Percentiles rank a stretch among this genome's conserved stretches.
Conservation (phyloP, 371 early-diverging fungal genomes). For the Blakeslea trispora region DNA sequence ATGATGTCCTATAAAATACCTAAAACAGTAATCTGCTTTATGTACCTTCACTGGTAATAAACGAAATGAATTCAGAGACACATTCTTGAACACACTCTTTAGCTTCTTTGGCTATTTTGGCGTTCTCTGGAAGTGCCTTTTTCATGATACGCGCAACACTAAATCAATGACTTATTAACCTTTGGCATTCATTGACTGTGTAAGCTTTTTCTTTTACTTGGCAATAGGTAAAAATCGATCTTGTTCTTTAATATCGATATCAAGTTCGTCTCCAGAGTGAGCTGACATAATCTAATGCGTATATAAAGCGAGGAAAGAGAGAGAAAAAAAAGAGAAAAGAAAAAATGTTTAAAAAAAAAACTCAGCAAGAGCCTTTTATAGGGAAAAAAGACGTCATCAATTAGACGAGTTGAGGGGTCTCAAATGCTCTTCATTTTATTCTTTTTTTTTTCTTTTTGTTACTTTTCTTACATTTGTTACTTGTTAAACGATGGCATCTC, state of each 20-base stretch:
- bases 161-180: slow-evolving; percentile 38
- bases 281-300: slow-evolving; percentile 36
- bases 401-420: neutral
- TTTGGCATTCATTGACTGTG: too few relatives aligned
- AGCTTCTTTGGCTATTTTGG: slow-evolving; percentile 99
- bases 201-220: slow-evolving; percentile 42
- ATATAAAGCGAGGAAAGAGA: slow-evolving; percentile 5
- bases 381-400: neutral
- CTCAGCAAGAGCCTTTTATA: neutral
- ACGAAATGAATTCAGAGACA: slow-evolving; percentile 99
- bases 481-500: slow-evolving; percentile 26
- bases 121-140: slow-evolving; percentile 94
- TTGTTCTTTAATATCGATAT: slow-evolving; percentile 85
- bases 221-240: slow-evolving; percentile 96
- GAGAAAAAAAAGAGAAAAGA: slow-evolving; percentile 6
- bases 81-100: slow-evolving; percentile 99
- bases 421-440: neutral
- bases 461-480: slow-evolving; percentile 11
- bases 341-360: neutral
- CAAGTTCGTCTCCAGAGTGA: slow-evolving; percentile 65
- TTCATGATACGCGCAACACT: slow-evolving; percentile 99
- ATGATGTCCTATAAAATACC: too few relatives aligned
- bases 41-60: slow-evolving; percentile 95
- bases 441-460: neutral
- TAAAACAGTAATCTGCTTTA: too few relatives aligned